These are phyloP conservation scores for Mucor irregularis DNA, from an alignment of 371 early-diverging fungal species.

Conservation along the genomic window DNA sequence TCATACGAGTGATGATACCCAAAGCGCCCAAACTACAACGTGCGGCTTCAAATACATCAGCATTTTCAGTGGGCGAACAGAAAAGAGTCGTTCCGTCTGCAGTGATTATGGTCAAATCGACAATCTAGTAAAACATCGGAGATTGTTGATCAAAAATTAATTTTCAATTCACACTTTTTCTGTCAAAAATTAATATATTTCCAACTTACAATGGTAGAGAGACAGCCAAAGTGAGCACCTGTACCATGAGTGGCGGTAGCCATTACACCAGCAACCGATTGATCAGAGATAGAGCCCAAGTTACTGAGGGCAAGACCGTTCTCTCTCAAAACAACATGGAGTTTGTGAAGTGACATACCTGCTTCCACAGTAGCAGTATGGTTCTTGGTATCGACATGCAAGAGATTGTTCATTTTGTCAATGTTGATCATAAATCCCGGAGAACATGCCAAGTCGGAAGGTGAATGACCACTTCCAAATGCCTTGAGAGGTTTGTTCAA, in stretches of 20 bases:
- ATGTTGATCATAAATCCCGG: slow-evolving; percentile 70
- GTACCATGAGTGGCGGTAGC: slow-evolving; percentile 85
- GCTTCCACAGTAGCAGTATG: slow-evolving; percentile 68
- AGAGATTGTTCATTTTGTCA: slow-evolving; percentile 62
- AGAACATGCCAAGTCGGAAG: slow-evolving; percentile 80
- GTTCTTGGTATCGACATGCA: slow-evolving; percentile 50
- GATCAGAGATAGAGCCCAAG: slow-evolving; percentile 85
- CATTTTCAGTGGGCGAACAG: slow-evolving; percentile 49
- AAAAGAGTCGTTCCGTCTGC: slow-evolving; percentile 52
- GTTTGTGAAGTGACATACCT: slow-evolving; percentile 67
- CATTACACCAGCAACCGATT: slow-evolving; percentile 77
- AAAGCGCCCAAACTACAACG: slow-evolving; percentile 76
- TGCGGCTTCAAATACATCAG: slow-evolving; percentile 69
- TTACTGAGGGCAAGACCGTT: slow-evolving; percentile 70
- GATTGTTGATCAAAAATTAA: background rate
- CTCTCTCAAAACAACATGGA: slow-evolving; percentile 61
- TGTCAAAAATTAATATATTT: background rate
- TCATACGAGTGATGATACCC: slow-evolving; percentile 75
- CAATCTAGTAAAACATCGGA: slow-evolving; percentile 32
- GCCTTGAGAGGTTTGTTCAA: slow-evolving; percentile 60
- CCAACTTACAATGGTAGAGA: slow-evolving; percentile 63
- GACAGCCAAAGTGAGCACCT: slow-evolving; percentile 67
- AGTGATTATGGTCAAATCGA: slow-evolving; percentile 62
- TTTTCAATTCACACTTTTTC: too few species aligned
- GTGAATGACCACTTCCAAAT: slow-evolving; percentile 82